Conservation (phyloP, 2,329 filamentous ascomycete genomes). For the Penicillium sp. region DNA sequence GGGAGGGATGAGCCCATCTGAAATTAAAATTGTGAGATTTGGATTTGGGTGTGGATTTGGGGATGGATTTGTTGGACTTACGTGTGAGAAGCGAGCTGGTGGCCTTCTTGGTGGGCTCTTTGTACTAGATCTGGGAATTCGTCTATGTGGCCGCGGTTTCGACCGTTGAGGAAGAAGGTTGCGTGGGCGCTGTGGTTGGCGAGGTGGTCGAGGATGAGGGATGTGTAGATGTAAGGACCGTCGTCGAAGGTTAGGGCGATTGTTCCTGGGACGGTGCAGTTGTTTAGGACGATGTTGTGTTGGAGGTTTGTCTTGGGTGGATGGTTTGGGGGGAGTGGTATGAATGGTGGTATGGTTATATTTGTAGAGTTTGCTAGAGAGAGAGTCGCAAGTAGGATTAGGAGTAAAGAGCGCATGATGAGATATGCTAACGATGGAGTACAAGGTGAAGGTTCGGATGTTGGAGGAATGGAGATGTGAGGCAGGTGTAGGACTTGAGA, state of each 20-base stretch:
- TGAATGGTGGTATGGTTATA: slow-evolving; percentile 10
- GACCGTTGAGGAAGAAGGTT: slow-evolving; percentile 64
- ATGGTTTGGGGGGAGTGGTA: neutral
- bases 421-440: neutral
- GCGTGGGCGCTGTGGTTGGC: slow-evolving; percentile 58
- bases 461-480: neutral
- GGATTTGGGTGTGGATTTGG: neutral
- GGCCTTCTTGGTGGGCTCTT: slow-evolving; percentile 40
- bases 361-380: neutral
- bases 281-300: slow-evolving; percentile 47
- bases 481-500: neutral
- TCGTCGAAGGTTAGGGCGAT: slow-evolving; percentile 68
- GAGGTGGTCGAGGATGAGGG: slow-evolving; percentile 59
- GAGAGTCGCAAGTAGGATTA: neutral
- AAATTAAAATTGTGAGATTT: slow-evolving; percentile 7
- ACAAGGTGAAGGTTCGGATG: neutral
- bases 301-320: slow-evolving; percentile 18
- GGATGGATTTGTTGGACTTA: slow-evolving; percentile 18
- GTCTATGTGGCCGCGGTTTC: slow-evolving; percentile 37
- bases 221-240: slow-evolving; percentile 62
- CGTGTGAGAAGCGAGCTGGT: slow-evolving; percentile 52
- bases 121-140: slow-evolving; percentile 29
- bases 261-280: slow-evolving; percentile 49
- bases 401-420: neutral
- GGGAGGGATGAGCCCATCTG: slow-evolving; percentile 44